Percentiles rank a stretch among this genome's conserved stretches.
phyloP scores from a whole-genome alignment of 352 stramenopile genomes.

The Phytophthora citricola region DNA sequence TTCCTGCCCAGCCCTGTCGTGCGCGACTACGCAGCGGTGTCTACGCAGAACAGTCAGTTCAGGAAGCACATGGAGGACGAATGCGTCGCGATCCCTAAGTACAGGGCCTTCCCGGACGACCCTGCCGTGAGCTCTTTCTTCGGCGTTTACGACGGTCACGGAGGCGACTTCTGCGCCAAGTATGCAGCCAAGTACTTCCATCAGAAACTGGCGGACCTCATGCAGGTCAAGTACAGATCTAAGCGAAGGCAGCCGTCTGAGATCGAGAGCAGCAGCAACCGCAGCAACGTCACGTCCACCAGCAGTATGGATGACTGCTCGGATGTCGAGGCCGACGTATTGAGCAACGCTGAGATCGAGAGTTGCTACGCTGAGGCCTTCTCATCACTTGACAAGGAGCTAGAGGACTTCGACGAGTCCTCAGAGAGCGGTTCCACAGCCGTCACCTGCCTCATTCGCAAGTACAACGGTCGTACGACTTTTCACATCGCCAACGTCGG shows the following conservation, averaged over 20 bases:
- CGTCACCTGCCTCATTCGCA: conserved; percentile 76
- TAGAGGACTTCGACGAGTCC: conserved; percentile 74
- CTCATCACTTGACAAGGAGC: conserved; percentile 63
- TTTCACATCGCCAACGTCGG: conserved; percentile 84
- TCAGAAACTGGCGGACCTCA: conserved; percentile 49
- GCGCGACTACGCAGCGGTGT: conserved; percentile 74
- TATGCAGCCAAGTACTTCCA: conserved; percentile 82
- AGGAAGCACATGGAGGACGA: conserved; percentile 87
- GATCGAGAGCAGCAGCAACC: conserved; percentile 44
- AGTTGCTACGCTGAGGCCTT: conserved; percentile 70
- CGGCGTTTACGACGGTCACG: conserved; percentile 85
- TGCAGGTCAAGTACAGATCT: conserved; percentile 48
- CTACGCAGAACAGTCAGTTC: conserved; percentile 83
- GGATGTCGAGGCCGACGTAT: conserved; percentile 51
- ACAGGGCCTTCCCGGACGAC: conserved; percentile 63
- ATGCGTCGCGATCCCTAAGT: conserved; percentile 78
- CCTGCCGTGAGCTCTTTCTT: conserved; percentile 81
- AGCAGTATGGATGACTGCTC: conserved; percentile 49
- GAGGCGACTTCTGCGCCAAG: conserved; percentile 80
- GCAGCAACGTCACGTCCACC: conserved; percentile 56
- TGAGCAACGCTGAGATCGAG: conserved; percentile 68
- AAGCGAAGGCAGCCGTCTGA: conserved; percentile 44
- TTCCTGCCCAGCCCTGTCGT: conserved; percentile 54
- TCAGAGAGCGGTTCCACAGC: conserved; percentile 73
- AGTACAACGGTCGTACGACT: conserved; percentile 59